Evolutionary conservation across 2,329 filamentous ascomycete genomes (phyloP).

Genomic region (Monilinia vaccinii-corymbosi): DNA sequence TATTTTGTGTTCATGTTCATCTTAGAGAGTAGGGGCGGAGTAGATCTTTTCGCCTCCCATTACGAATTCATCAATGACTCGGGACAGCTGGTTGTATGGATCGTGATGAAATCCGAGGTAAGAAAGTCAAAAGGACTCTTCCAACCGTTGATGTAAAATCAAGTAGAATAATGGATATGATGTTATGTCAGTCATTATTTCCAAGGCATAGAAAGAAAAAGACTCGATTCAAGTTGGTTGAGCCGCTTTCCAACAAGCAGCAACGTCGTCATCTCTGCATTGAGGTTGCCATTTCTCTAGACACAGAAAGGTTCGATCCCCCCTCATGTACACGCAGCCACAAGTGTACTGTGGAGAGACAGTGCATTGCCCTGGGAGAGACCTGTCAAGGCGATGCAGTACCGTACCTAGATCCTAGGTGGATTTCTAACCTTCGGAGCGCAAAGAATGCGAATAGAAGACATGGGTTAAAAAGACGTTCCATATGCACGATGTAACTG

Average conservation of each 20-base stretch:
- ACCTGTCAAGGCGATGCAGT: background rate
- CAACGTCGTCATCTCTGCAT: background rate
- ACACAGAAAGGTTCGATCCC: background rate
- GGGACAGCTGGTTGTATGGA: background rate
- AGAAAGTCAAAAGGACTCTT: background rate
- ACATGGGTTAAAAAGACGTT: background rate
- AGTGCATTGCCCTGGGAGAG: background rate
- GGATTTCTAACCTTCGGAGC: background rate
- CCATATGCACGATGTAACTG: constrained; percentile 1
- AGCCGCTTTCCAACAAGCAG: constrained; percentile 1
- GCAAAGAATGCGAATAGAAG: background rate
- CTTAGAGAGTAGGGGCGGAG: background rate
- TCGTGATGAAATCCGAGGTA: background rate
- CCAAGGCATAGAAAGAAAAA: constrained; percentile 1
- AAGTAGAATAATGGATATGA: constrained; percentile 1
- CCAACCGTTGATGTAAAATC: background rate
- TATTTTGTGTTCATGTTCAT: background rate
- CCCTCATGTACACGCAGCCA: background rate
- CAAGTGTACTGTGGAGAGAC: background rate
- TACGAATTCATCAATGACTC: background rate
- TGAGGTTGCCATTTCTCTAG: background rate
- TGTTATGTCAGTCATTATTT: constrained; percentile 4
- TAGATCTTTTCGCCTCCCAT: background rate
- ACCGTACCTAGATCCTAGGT: background rate
- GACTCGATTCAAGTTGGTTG: background rate